Evolutionary conservation across 345 rosid species (phyloP), one percentile per base, ranked within the genome.

Genomic region (Theobroma cacao): DNA sequence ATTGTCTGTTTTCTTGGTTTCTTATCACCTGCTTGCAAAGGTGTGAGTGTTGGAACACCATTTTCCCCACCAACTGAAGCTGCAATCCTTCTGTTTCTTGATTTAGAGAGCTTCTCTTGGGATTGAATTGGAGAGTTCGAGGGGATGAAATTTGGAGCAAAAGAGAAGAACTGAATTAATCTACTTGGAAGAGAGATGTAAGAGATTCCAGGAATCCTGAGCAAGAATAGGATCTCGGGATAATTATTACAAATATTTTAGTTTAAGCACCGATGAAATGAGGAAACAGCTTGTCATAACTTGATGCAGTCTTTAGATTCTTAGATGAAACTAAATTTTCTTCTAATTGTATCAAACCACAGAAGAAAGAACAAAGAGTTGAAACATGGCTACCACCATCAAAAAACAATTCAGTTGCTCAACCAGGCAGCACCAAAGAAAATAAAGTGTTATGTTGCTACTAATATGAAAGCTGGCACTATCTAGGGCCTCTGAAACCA

Each of bases 31-130:
- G 60, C 33, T 67, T 64, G 79, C 60, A 76, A 36, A 13, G 90
- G 84, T 17, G 90, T 85, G 26, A 87, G 50, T 68, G 87, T 87
- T 73, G 90, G 88, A 78, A 83, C 84, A 55, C 59, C 63, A 80
- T 62, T 80, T 38, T 71, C 76, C 52, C 75, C 80, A 59, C 62
- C 80, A 30, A 78, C 53, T 9, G 79, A 64, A 47, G 84, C 76
- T n/a, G 75, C 78, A 72, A 64, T 73, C 77, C 80, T 87, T 73
- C 81, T 77, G 69, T 58, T 75, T 48, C 82, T 66, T 72, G 80
- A 72, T 78, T 24, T 69, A 63, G 40, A 76, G 62, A 73, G 36
- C 66, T 76, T 71, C 74, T 65, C 78, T 73, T 78, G 82, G 47
- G 75, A 82, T 48, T 77, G 79, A 76, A 68, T 71, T 18, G 43